These are phyloP conservation scores for Prinsepia uniflora DNA, from an alignment of 306 rosid genomes.

Conservation along the genomic window DNA sequence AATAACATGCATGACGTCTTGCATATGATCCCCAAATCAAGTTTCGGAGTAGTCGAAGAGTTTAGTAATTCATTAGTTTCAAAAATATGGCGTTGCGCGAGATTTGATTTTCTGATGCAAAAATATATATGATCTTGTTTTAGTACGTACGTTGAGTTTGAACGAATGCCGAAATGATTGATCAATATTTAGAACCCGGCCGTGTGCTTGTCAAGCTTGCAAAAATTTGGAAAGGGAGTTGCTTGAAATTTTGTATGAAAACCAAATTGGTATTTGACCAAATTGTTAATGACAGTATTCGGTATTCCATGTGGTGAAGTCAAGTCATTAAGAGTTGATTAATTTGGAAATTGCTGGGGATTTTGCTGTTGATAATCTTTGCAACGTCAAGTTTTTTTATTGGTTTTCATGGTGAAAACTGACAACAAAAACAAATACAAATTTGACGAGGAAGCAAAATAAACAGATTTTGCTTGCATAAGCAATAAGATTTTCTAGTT, in stretches of 20 bases:
- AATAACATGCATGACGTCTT: not conserved
- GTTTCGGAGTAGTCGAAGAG: not conserved
- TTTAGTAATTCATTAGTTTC: not conserved
- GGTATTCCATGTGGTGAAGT: not conserved
- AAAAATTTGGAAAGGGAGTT: not conserved
- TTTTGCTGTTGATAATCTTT: not conserved
- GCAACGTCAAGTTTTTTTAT: too few relatives aligned
- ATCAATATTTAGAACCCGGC: too few relatives aligned
- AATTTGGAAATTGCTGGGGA: not conserved
- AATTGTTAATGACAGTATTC: not conserved
- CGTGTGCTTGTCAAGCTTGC: not conserved
- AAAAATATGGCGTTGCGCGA: not conserved
- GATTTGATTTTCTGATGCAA: not conserved
- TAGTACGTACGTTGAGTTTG: too few relatives aligned
- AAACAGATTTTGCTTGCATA: conserved; percentile 5
- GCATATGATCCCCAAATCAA: not conserved
- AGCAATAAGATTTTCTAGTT: not conserved
- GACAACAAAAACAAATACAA: not conserved
- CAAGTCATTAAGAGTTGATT: not conserved
- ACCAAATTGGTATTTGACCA: not conserved
- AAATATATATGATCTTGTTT: too few relatives aligned
- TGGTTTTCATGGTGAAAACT: too few relatives aligned
- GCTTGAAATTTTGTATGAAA: not conserved
- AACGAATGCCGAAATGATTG: too few relatives aligned
- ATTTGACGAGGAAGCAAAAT: not conserved